Conservation (phyloP, 768 basidiomycete species). For the Lentinus brumalis region DNA sequence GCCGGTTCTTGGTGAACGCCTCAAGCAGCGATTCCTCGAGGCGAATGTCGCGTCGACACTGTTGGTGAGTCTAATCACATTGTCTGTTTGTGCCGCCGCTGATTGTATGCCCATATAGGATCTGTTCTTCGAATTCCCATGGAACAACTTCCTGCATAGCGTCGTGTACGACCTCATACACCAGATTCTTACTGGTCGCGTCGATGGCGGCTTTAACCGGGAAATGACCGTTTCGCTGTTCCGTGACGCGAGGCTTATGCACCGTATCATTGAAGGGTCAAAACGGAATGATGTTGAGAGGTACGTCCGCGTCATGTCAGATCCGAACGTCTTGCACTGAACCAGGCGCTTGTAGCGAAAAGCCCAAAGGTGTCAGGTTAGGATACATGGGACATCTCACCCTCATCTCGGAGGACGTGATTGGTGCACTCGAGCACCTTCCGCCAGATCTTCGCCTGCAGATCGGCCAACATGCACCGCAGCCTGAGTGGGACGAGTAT, state of each 20-base stretch:
- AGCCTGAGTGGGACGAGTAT: constrained; percentile 87
- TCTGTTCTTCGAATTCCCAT: constrained; percentile 93
- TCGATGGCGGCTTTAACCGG: constrained; percentile 82
- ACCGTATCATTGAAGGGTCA: constrained; percentile 87
- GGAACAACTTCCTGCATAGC: constrained; percentile 98
- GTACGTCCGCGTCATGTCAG: constrained; percentile 41
- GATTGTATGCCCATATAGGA: constrained; percentile 51
- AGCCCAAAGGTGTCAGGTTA: constrained; percentile 76
- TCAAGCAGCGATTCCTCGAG: constrained; percentile 80
- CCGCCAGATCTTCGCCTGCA: constrained; percentile 72
- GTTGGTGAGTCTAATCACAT: constrained; percentile 55
- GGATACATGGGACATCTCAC: constrained; percentile 98
- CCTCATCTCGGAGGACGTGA: constrained; percentile 92
- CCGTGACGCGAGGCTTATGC: constrained; percentile 80
- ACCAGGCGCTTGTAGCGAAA: constrained; percentile 45
- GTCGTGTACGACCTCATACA: constrained; percentile 96
- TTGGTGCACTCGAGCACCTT: constrained; percentile 86
- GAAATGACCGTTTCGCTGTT: constrained; percentile 85
- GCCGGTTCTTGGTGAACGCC: constrained; percentile 69
- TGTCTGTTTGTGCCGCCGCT: background rate
- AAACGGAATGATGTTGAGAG: constrained; percentile 73
- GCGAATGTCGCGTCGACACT: constrained; percentile 72
- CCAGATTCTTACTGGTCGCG: constrained; percentile 88
- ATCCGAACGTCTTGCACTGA: constrained; percentile 4
- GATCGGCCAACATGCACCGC: constrained; percentile 70